These are phyloP conservation scores for Paracoccidioides lutzii DNA, from an alignment of 2,329 filamentous ascomycete genomes.

Conservation along the genomic window DNA sequence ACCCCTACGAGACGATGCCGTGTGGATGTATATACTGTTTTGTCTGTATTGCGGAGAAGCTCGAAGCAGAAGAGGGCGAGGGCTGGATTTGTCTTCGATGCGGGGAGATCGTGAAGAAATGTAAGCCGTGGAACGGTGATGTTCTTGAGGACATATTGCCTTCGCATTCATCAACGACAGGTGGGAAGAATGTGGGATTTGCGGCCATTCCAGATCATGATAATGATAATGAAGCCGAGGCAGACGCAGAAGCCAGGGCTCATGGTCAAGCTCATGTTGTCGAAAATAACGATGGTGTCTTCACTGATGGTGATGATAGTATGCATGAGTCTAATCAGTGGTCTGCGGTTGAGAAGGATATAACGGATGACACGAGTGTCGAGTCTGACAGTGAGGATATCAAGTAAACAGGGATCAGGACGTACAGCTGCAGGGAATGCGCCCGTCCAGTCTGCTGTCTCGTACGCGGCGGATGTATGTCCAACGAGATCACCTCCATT, in stretches of 20 bases:
- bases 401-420: not conserved
- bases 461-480: not conserved
- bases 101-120: conserved; percentile 69
- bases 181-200: conserved; percentile 32
- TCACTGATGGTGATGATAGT: conserved; percentile 21
- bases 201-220: conserved; percentile 16
- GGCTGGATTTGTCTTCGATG: conserved; percentile 88
- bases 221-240: too few relatives aligned
- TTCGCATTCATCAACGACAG: conserved; percentile 17
- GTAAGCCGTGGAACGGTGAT: conserved; percentile 83
- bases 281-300: conserved; percentile 13
- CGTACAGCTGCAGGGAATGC: not conserved
- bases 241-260: conserved; percentile 11
- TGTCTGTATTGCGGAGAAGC: conserved; percentile 76
- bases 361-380: conserved; percentile 13
- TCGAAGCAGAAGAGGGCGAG: conserved; percentile 87
- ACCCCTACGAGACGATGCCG: conserved; percentile 81
- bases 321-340: conserved; percentile 27
- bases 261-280: not conserved
- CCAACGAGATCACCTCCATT: not conserved
- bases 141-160: conserved; percentile 43
- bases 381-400: conserved; percentile 3
- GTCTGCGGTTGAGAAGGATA: conserved; percentile 24
- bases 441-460: not conserved
- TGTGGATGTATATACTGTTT: conserved; percentile 95